A percentile compares a stretch with the other conserved stretches of the same genome.
phyloP scores from a whole-genome alignment of 2,329 filamentous ascomycete genomes.

The Onygenales sp. region DNA sequence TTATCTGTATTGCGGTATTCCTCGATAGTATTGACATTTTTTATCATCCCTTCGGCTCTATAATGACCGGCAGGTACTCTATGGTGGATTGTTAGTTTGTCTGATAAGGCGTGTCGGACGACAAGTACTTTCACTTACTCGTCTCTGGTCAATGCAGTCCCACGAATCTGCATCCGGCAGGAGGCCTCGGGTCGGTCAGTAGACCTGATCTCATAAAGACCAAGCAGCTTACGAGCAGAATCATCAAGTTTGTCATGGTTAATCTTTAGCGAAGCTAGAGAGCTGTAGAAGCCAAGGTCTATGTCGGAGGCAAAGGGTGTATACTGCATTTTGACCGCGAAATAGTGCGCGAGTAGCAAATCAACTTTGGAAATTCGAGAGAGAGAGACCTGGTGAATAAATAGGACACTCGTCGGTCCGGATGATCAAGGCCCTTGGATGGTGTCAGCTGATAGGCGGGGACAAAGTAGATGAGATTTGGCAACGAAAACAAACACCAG shows the following conservation, averaged over 20 bases:
- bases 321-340: slow-evolving; percentile 51
- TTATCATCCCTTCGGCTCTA: slow-evolving; percentile 86
- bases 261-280: slow-evolving; percentile 86
- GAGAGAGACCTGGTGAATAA: neutral
- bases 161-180: slow-evolving; percentile 82
- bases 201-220: slow-evolving; percentile 76
- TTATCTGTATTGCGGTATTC: slow-evolving; percentile 84
- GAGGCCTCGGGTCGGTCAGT: slow-evolving; percentile 63
- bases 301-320: slow-evolving; percentile 89
- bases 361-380: neutral
- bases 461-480: no score
- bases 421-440: no score
- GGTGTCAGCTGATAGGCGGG: no score
- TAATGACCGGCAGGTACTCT: slow-evolving; percentile 63
- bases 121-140: slow-evolving; percentile 49
- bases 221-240: slow-evolving; percentile 75
- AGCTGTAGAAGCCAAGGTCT: slow-evolving; percentile 88
- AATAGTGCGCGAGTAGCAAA: neutral
- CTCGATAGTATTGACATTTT: slow-evolving; percentile 92
- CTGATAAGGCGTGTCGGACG: neutral
- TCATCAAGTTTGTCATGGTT: slow-evolving; percentile 96
- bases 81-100: neutral
- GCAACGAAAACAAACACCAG: no score
- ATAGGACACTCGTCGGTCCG: neutral
- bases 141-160: slow-evolving; percentile 72